A percentile compares a stretch with the other conserved stretches of the same genome.
These are phyloP conservation scores for Sutorius australiensis DNA, from an alignment of 768 basidiomycete genomes.

Conservation along the genomic window DNA sequence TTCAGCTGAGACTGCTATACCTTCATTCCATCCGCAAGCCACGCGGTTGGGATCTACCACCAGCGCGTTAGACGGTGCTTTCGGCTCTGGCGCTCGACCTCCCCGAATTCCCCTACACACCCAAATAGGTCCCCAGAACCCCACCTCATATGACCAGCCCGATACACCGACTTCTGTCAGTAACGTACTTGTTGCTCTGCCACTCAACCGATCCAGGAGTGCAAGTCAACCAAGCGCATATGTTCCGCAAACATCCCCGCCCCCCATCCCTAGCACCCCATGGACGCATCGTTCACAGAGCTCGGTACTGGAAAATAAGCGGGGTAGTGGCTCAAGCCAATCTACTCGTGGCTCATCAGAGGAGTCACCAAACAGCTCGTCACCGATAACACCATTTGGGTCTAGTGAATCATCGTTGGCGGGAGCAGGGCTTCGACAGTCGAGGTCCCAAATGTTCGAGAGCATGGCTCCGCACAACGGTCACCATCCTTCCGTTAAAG, in stretches of 20 bases:
- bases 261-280: conserved; percentile 51
- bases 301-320: conserved; percentile 49
- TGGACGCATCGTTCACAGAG: conserved; percentile 48
- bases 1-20: conserved; percentile 27
- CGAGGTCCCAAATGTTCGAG: conserved; percentile 54
- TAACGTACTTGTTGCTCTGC: conserved; percentile 22
- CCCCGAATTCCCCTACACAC: conserved; percentile 47
- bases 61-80: conserved; percentile 40
- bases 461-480: conserved; percentile 32
- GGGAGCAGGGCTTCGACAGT: conserved; percentile 50
- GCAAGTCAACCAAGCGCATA: conserved; percentile 78
- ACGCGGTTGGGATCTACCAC: conserved; percentile 46
- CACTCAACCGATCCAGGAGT: conserved; percentile 61
- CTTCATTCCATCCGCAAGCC: conserved; percentile 39
- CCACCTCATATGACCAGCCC: conserved; percentile 52
- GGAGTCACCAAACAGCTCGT: conserved; percentile 79
- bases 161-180: conserved; percentile 35
- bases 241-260: conserved; percentile 45
- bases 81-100: conserved; percentile 39
- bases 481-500: conserved; percentile 60
- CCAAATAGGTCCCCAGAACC: conserved; percentile 66
- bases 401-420: conserved; percentile 79
- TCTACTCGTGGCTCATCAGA: conserved; percentile 76
- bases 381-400: conserved; percentile 89
- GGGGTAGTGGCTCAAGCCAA: conserved; percentile 82